Conservation (phyloP, 306 rosid species). For the Begonia fuchsioides region DNA sequence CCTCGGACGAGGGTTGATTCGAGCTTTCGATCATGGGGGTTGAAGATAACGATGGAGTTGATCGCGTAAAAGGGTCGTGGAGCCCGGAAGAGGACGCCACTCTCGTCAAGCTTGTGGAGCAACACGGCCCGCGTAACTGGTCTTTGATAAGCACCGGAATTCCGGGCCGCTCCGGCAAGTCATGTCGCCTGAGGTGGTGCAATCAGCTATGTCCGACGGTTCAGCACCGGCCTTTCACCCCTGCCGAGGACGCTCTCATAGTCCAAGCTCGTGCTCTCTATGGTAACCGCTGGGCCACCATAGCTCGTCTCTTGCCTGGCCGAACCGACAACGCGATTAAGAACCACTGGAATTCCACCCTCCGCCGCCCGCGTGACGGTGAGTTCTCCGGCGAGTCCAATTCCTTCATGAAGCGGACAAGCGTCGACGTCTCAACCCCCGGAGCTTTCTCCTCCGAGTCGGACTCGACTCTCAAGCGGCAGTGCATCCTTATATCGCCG, state of each 20-base stretch:
- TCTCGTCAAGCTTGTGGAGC: constrained; percentile 32
- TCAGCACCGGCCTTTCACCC: constrained; percentile 67
- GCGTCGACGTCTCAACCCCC: too few relatives aligned
- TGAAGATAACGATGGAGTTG: constrained; percentile 1
- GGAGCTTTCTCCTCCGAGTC: constrained; percentile 15
- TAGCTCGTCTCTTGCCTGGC: constrained; percentile 68
- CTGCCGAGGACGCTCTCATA: constrained; percentile 46
- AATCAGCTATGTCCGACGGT: constrained; percentile 89
- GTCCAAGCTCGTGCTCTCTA: constrained; percentile 46
- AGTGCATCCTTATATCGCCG: constrained; percentile 10
- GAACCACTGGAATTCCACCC: constrained; percentile 93
- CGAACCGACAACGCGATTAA: constrained; percentile 88
- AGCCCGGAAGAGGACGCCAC: constrained; percentile 64
- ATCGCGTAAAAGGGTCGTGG: constrained; percentile 72
- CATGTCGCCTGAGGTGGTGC: constrained; percentile 81
- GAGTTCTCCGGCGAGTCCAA: constrained; percentile 4
- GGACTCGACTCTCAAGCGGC: constrained; percentile 19
- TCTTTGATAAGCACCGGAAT: constrained; percentile 55
- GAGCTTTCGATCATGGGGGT: not conserved
- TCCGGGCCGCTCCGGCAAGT: constrained; percentile 78
- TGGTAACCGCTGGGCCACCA: constrained; percentile 93
- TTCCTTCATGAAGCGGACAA: too few relatives aligned
- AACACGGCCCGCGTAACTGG: constrained; percentile 76
- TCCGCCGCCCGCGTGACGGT: constrained; percentile 33
- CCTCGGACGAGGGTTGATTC: not conserved